Conservation (phyloP, 2,329 filamentous ascomycete species). For the Neofusicoccum ribis region DNA sequence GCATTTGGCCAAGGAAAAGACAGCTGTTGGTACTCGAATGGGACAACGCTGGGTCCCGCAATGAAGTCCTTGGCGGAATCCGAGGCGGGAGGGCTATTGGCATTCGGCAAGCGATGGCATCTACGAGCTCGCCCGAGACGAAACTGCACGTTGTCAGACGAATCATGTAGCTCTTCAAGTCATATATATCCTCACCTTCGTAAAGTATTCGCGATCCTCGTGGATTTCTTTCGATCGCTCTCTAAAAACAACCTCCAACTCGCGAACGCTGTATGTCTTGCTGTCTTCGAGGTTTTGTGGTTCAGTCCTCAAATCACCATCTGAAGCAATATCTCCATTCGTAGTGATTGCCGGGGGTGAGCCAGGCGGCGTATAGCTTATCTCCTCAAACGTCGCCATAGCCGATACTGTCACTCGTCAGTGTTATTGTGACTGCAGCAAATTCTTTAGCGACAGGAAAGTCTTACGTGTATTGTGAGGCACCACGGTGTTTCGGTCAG, state of each 20-base stretch:
- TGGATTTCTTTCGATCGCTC: conserved; percentile 18
- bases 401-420: background rate
- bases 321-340: background rate
- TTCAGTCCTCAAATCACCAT: background rate
- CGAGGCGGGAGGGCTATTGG: background rate
- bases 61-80: background rate
- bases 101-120: background rate
- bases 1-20: background rate
- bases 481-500: too few relatives aligned
- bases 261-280: background rate
- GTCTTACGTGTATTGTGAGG: background rate
- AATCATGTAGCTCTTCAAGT: too few relatives aligned
- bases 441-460: background rate
- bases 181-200: conserved; percentile 6
- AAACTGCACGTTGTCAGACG: background rate
- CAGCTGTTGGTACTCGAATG: background rate
- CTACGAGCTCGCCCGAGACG: conserved; percentile 12
- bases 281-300: background rate
- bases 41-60: conserved; percentile 4
- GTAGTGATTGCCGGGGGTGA: background rate
- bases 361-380: background rate
- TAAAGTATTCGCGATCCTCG: conserved; percentile 23
- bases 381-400: background rate
- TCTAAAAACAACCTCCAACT: background rate
- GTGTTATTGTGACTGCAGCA: background rate